phyloP scores from a whole-genome alignment of 2,329 filamentous ascomycete species.

The Trichoderma brevicompactum region DNA sequence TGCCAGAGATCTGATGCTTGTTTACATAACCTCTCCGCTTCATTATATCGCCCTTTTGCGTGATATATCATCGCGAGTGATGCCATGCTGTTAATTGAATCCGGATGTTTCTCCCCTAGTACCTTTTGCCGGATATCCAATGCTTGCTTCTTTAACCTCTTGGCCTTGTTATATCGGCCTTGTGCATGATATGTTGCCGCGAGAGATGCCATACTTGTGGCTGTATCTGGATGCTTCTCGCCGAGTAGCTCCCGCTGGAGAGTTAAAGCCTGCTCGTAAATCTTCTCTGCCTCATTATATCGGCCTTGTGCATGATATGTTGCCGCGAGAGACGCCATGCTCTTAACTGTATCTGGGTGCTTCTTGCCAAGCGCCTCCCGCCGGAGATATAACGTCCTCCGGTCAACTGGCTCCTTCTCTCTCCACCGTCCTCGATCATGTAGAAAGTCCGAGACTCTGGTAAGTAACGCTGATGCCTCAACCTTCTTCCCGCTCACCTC shows the following conservation, averaged over 20 bases:
- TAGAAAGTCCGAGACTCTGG: not conserved
- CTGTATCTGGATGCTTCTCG: no score
- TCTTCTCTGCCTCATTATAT: no score
- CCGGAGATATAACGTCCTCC: not conserved
- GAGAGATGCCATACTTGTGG: no score
- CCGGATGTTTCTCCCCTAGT: no score
- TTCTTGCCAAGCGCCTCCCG: not conserved
- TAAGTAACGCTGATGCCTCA: not conserved
- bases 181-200: constrained; percentile 33
- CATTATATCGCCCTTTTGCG: constrained; percentile 32
- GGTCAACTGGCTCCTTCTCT: not conserved
- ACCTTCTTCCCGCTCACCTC: not conserved
- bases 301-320: no score
- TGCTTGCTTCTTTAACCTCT: constrained; percentile 11
- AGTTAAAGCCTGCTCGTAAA: no score
- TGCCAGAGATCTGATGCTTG: not conserved
- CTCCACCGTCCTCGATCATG: not conserved
- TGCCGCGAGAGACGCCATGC: not conserved
- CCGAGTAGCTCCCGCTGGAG: no score
- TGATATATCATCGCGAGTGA: constrained; percentile 22
- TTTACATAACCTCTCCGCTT: constrained; percentile 28
- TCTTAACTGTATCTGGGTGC: not conserved
- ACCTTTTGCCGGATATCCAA: no score
- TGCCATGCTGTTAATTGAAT: no score
- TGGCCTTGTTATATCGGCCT: constrained; percentile 32